Percentiles rank a stretch among this genome's conserved stretches.
These are phyloP conservation scores for Coleophoma cylindrospora DNA, from an alignment of 2,329 filamentous ascomycete species.

Conservation along the genomic window DNA sequence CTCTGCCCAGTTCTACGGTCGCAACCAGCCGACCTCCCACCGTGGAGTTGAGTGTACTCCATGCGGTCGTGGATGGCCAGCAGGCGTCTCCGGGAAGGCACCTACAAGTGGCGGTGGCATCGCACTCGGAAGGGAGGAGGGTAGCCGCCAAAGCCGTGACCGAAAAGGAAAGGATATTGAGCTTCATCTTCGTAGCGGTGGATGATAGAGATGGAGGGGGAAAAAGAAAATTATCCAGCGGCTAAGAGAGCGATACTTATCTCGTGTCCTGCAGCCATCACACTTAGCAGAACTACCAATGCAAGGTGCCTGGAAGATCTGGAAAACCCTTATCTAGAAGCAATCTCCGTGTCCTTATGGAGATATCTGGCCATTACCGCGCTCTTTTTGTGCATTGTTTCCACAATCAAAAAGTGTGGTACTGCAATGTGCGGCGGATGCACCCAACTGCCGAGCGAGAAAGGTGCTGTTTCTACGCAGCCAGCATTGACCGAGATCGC, in stretches of 20 bases:
- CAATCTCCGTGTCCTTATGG: neutral
- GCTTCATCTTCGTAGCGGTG: slow-evolving; percentile 1
- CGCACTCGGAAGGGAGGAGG: neutral
- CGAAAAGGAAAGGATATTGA: neutral
- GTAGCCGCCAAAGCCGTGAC: neutral
- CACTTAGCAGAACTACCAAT: neutral
- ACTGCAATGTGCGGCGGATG: too few species aligned
- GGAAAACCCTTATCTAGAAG: neutral
- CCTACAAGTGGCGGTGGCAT: neutral
- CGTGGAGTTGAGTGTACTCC: slow-evolving; percentile 10
- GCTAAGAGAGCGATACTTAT: neutral
- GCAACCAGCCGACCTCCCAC: slow-evolving; percentile 10
- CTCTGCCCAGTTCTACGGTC: slow-evolving; percentile 8
- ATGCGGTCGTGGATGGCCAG: slow-evolving; percentile 9
- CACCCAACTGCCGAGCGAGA: too few species aligned
- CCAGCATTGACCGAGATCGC: too few species aligned
- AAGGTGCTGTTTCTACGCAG: too few species aligned
- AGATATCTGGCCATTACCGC: too few species aligned
- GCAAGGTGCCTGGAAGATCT: neutral
- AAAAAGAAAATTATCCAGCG: neutral
- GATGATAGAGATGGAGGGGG: neutral
- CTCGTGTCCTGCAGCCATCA: neutral
- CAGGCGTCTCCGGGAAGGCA: slow-evolving; percentile 13
- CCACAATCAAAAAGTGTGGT: too few species aligned
- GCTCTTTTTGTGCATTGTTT: too few species aligned